Evolutionary conservation across 2,329 filamentous ascomycete genomes (phyloP).

Genomic region (Trichothecium sympodiale): DNA sequence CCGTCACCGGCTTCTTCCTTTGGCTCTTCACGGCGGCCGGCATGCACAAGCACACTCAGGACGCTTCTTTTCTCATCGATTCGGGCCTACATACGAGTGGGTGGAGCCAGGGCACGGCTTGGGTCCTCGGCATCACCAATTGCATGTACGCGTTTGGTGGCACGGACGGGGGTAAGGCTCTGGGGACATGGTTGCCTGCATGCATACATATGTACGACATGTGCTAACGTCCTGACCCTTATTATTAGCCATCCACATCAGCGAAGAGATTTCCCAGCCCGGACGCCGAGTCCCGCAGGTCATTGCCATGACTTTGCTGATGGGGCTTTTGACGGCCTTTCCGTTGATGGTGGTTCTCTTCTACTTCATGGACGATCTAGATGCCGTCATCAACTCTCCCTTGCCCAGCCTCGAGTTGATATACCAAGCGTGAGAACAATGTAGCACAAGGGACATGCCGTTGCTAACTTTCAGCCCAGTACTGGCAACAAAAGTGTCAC

Average conservation of each 20-base stretch:
- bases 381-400: conserved; percentile 11
- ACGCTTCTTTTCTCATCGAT: too few species aligned
- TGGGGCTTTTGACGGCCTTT: conserved; percentile 16
- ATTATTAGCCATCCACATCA: background rate
- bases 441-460: too few species aligned
- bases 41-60: too few species aligned
- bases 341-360: conserved; percentile 16
- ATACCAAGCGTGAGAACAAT: conserved; percentile 7
- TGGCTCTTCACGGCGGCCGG: too few species aligned
- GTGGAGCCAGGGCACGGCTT: conserved; percentile 8
- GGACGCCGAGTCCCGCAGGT: conserved; percentile 2
- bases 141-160: conserved; percentile 10
- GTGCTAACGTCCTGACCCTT: too few species aligned
- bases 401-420: conserved; percentile 11
- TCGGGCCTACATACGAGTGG: conserved; percentile 4
- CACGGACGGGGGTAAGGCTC: conserved; percentile 4
- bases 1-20: conserved; percentile 6
- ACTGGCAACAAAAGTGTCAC: conserved; percentile 13
- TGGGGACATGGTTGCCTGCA: too few species aligned
- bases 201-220: too few species aligned
- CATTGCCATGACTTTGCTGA: conserved; percentile 11
- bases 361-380: conserved; percentile 14
- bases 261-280: conserved; percentile 1
- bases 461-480: too few species aligned
- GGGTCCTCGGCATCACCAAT: conserved; percentile 9